phyloP scores from a whole-genome alignment of 805 yeast genomes.

The Spathaspora arborariae region DNA sequence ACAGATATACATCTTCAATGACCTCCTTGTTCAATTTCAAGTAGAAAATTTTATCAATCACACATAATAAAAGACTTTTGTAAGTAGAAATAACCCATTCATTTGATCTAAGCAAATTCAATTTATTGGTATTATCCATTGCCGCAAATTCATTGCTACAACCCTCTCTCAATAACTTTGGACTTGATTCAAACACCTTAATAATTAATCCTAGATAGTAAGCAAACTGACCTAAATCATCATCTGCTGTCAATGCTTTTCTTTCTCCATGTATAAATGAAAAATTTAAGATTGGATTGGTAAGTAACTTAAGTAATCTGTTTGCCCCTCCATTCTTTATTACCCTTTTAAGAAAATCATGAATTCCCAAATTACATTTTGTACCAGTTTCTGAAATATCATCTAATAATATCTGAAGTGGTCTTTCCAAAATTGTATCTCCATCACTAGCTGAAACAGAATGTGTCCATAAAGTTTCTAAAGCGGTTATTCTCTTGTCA shows the following conservation, averaged over 20 bases:
- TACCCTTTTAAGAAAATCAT: slow-evolving; percentile 10
- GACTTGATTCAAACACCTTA: slow-evolving; percentile 48
- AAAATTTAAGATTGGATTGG: slow-evolving; percentile 49
- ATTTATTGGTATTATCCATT: slow-evolving; percentile 42
- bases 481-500: slow-evolving; percentile 45
- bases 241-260: slow-evolving; percentile 32
- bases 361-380: slow-evolving; percentile 8
- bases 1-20: slow-evolving; percentile 14
- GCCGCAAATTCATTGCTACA: slow-evolving; percentile 54
- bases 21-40: slow-evolving; percentile 17
- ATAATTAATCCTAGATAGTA: slow-evolving; percentile 57
- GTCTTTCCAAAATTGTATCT: slow-evolving; percentile 52
- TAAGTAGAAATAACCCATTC: slow-evolving; percentile 57
- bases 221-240: slow-evolving; percentile 60
- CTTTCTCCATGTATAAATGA: slow-evolving; percentile 29
- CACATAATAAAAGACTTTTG: slow-evolving; percentile 49
- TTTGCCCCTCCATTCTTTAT: slow-evolving; percentile 51
- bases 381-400: slow-evolving; percentile 23
- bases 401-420: slow-evolving; percentile 67
- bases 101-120: slow-evolving; percentile 38
- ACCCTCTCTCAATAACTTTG: slow-evolving; percentile 39
- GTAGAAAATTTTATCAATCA: slow-evolving; percentile 45
- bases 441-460: slow-evolving; percentile 48
- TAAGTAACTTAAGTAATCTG: slow-evolving; percentile 55
- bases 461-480: slow-evolving; percentile 73